Evolutionary conservation across 1,284 basidiomycete species (phyloP).

Genomic region (Anthracocystis walkeri): DNA sequence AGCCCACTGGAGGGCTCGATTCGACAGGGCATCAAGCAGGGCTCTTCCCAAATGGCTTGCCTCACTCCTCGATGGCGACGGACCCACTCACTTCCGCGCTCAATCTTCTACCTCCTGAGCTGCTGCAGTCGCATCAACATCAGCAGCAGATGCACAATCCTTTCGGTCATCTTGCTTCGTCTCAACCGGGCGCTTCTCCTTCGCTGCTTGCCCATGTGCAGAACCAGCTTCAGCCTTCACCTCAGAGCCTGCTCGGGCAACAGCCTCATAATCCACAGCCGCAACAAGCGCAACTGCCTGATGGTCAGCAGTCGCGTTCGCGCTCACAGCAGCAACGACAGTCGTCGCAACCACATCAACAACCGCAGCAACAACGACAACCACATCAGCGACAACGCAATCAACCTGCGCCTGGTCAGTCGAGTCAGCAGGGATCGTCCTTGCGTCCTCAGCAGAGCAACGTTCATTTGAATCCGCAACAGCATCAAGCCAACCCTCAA

Average conservation of each 20-base stretch:
- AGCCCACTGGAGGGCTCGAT: conserved; percentile 11
- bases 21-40: conserved; percentile 19
- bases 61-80: conserved; percentile 19
- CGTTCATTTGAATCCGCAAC: conserved; percentile 20
- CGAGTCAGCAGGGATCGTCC: conserved; percentile 17
- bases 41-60: conserved; percentile 24
- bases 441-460: conserved; percentile 13
- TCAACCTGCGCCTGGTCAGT: conserved; percentile 12
- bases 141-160: conserved; percentile 28
- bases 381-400: conserved; percentile 20
- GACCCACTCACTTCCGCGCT: conserved; percentile 41
- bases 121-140: conserved; percentile 33
- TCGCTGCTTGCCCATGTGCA: conserved; percentile 36
- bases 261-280: conserved; percentile 16
- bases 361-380: conserved; percentile 14
- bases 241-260: conserved; percentile 14
- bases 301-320: conserved; percentile 15
- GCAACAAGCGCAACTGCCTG: conserved; percentile 5
- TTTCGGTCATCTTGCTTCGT: conserved; percentile 35
- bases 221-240: conserved; percentile 25
- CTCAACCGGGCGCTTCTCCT: conserved; percentile 20
- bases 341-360: conserved; percentile 13
- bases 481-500: conserved; percentile 15
- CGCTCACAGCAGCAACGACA: conserved; percentile 26
- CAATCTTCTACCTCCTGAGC: conserved; percentile 29